Evolutionary conservation across 2,329 filamentous ascomycete genomes (phyloP), one percentile per base, ranked within the genome.

Genomic region (Ophiostoma himal-ulmi): DNA sequence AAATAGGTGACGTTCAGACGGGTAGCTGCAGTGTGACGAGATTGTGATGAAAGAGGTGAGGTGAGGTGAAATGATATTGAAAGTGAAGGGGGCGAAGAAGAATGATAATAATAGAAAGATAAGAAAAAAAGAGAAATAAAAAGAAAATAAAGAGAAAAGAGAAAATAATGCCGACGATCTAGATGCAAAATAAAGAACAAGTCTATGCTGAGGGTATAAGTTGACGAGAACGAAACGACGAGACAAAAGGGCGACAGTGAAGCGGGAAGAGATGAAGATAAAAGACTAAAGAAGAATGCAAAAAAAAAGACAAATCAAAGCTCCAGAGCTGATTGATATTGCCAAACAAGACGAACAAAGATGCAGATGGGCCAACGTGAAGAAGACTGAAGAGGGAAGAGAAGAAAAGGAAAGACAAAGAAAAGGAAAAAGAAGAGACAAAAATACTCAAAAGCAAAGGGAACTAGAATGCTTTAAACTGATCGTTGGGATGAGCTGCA

Each of bases 271-370:
- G 26, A n/a, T 36, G 26, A 34, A 7, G 30, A 41, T 5, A 8
- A 26, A n/a, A 41, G 52, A 60, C 34, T 22, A 4, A 37, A 36
- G 39, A 60, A 52, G 34, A 48, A 54, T 2, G 14, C 57, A 44
- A 26, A 22, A 72, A n/a, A 67, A 44, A 65, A 68, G 67, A 69
- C 37, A 70, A 69, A 71, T 65, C 70, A 66, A 70, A 73, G 69
- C 73, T 74, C 73, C 73, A 72, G 73, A 74, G 73, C 70, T 70
- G 70, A 66, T 71, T 65, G 44, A 67, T 69, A 62, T 37, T 70
- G 68, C 22, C 54, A 60, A 34, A 66, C 57, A 22, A 65, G 65
- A 54, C 67, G 70, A 71, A 70, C 65, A n/a, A 36, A 37, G 64
- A 60, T 6, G 71, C 22, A 67, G 70, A 54, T 71, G 73, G 72